Evolutionary conservation across 257 asterid species (phyloP), one percentile per base, ranked within the genome.

Genomic region (Mitragyna speciosa): DNA sequence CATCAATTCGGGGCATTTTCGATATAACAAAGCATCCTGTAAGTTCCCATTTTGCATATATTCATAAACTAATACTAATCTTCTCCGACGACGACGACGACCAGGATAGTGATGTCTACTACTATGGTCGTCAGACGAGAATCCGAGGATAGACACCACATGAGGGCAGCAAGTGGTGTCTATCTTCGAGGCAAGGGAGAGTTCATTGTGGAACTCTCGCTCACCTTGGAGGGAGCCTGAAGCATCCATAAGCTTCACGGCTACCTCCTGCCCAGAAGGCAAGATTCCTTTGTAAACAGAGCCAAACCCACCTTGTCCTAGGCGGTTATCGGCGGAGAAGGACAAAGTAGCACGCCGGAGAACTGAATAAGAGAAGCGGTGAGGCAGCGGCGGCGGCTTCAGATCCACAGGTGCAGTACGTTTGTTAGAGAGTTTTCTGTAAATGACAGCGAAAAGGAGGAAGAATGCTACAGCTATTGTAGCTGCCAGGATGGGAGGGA

Each of bases 301-400:
- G 22, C 97, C 98, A 80, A 93, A 95, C 49, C 99, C 99, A 6
- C 99, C 98, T 81, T 91, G 99, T 6, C 99, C 97, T 31, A 93
- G 88, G 63, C 94, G 94, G 83, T 92, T 93, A 16, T 82, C 77
- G 30, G 86, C 85, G 52, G 94, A 74, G 86, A 95, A 93, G 0
- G 96, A 91, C 70, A 77, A 82, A 0, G 98, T 92, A 70, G 97
- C 90, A 45, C 93, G 88, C 68, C 93, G 93, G 86, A 95, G 93
- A 75, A 84, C 78, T 0, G 95, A 76, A 83, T 78, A 91, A 70
- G 96, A 85, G 86, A 88, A 93, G 43, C 90, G 85, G 7, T 90
- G 95, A 61, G 90, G 91, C 76, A 93, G 95, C 24, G 85, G 81
- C 20, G 89, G 91, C 20, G 67, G 67, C 67, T 92, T 91, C 84